Evolutionary conservation across 163 green algal species (phyloP).

Genomic region (Chlamydomonas reinhardtii): DNA sequence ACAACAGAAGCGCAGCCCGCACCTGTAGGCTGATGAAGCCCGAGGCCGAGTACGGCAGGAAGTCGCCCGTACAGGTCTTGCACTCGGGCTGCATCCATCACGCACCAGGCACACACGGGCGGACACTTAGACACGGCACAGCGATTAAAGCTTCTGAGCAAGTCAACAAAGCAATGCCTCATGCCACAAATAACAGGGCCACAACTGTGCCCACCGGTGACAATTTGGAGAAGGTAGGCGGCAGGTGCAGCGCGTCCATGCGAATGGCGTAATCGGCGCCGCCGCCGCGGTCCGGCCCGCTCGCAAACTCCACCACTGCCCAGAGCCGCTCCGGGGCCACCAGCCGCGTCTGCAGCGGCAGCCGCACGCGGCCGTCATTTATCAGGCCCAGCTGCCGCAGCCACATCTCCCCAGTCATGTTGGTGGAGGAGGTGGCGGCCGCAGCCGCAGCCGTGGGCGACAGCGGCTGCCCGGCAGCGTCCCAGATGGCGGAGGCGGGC

Average conservation of each 20-base stretch:
- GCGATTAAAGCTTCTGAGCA: too few species aligned
- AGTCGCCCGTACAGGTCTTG: slow-evolving; percentile 18
- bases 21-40: slow-evolving; percentile 42
- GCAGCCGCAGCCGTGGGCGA: not conserved
- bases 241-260: slow-evolving; percentile 36
- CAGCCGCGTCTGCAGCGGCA: not conserved
- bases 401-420: too few species aligned
- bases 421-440: not conserved
- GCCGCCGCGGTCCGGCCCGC: slow-evolving; percentile 1
- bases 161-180: too few species aligned
- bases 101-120: too few species aligned
- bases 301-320: slow-evolving; percentile 37
- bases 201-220: not conserved
- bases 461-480: not conserved
- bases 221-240: not conserved
- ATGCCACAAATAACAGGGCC: too few species aligned
- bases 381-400: too few species aligned
- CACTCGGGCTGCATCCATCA: slow-evolving; percentile 13
- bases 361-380: not conserved
- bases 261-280: slow-evolving; percentile 34
- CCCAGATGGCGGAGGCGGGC: not conserved
- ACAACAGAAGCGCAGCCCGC: too few species aligned
- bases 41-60: slow-evolving; percentile 25
- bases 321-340: slow-evolving; percentile 9
- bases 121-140: too few species aligned